Conservation (phyloP, 2,329 filamentous ascomycete genomes). For the Immersiporthe knoxdaviesiana region DNA sequence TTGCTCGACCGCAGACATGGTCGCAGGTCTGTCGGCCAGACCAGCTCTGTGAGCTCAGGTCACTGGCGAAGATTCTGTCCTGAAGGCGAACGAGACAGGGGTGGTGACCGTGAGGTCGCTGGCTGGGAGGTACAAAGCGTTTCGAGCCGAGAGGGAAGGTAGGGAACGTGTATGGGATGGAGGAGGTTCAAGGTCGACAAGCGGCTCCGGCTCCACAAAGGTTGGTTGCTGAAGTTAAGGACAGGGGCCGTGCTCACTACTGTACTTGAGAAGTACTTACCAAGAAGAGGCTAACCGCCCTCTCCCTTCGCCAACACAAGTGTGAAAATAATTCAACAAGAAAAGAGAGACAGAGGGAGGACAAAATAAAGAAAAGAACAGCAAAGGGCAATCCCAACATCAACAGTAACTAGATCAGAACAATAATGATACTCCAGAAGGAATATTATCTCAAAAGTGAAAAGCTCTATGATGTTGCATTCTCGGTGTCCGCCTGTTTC, state of each 20-base stretch:
- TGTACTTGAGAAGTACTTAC: not conserved
- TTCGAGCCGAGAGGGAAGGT: not conserved
- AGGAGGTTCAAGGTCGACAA: not conserved
- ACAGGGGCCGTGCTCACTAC: slow-evolving; percentile 1
- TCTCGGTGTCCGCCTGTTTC: not conserved
- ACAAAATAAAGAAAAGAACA: not conserved
- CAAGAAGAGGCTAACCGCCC: not conserved
- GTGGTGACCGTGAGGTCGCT: not conserved
- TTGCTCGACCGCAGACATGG: slow-evolving; percentile 63
- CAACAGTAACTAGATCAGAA: not conserved
- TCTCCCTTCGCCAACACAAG: not conserved
- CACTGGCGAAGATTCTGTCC: not conserved
- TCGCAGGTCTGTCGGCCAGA: slow-evolving; percentile 1
- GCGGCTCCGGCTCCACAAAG: slow-evolving; percentile 11
- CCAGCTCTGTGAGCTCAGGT: not conserved
- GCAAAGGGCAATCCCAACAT: no score
- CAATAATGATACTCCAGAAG: not conserved
- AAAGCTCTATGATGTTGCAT: not conserved
- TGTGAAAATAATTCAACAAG: not conserved
- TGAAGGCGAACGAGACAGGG: not conserved
- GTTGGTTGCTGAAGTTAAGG: not conserved
- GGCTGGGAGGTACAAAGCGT: not conserved
- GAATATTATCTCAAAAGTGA: not conserved
- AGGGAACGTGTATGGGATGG: not conserved
- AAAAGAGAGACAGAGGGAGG: not conserved